These are phyloP conservation scores for Pythium folliculosum DNA, from an alignment of 352 stramenopile species.

Conservation along the genomic window DNA sequence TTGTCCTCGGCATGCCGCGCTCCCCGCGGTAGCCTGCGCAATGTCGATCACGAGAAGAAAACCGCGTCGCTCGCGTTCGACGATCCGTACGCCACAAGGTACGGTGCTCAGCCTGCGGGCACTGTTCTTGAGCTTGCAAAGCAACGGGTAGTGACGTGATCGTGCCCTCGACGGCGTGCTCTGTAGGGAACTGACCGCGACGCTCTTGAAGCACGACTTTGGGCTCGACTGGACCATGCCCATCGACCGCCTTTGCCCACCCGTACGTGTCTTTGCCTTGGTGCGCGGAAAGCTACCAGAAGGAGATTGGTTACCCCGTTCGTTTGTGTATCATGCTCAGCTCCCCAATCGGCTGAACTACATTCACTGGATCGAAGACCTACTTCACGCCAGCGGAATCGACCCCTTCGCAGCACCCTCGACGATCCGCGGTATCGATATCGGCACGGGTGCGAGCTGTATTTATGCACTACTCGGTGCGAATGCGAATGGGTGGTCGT, in stretches of 20 bases:
- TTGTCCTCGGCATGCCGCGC: not conserved
- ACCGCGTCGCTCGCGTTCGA: slow-evolving; percentile 70
- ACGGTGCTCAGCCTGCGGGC: not conserved
- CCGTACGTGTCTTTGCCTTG: slow-evolving; percentile 55
- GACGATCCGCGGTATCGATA: slow-evolving; percentile 87
- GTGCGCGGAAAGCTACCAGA: not conserved
- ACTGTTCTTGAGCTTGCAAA: not conserved
- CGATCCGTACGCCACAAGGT: slow-evolving; percentile 77
- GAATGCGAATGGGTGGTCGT: slow-evolving; percentile 86
- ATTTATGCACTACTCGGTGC: slow-evolving; percentile 96
- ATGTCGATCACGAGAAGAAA: slow-evolving; percentile 58
- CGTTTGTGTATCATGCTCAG: slow-evolving; percentile 28
- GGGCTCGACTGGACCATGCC: slow-evolving; percentile 89
- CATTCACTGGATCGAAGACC: slow-evolving; percentile 94
- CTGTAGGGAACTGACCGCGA: slow-evolving; percentile 86
- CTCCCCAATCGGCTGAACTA: slow-evolving; percentile 94
- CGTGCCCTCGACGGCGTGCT: not conserved
- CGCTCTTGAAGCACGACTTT: slow-evolving; percentile 93
- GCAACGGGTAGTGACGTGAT: not conserved
- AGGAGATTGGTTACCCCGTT: not conserved
- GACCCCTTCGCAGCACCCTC: slow-evolving; percentile 29
- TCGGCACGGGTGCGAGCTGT: slow-evolving; percentile 94
- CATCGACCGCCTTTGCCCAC: slow-evolving; percentile 92
- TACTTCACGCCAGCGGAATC: slow-evolving; percentile 62
- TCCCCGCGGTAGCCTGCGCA: slow-evolving; percentile 43